phyloP scores from a whole-genome alignment of 768 basidiomycete genomes.

The Lepiota brunneoincarnata region DNA sequence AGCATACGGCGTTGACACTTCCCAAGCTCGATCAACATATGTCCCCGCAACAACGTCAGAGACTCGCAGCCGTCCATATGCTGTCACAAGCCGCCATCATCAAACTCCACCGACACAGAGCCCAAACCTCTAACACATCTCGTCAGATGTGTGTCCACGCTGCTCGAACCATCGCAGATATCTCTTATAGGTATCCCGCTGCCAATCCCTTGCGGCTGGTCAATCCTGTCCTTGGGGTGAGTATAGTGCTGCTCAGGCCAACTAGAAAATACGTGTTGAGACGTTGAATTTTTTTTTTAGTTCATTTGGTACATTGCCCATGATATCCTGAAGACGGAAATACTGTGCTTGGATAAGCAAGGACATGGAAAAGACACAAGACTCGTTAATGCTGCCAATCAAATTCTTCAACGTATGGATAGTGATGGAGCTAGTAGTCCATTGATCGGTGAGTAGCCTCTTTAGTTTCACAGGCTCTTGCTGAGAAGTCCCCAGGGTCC shows the following conservation, averaged over 20 bases:
- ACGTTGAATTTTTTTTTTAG: background rate
- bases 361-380: background rate
- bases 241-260: background rate
- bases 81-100: conserved; percentile 32
- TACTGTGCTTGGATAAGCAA: background rate
- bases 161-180: conserved; percentile 2
- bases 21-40: conserved; percentile 18
- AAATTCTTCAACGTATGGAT: conserved; percentile 7
- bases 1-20: conserved; percentile 21
- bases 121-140: background rate
- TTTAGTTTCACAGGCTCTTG: background rate
- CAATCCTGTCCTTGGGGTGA: conserved; percentile 5
- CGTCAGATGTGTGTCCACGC: conserved; percentile 7
- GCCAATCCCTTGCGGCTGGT: conserved; percentile 1
- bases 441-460: background rate
- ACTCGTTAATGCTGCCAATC: conserved; percentile 2
- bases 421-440: conserved; percentile 1
- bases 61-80: conserved; percentile 28
- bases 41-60: conserved; percentile 15
- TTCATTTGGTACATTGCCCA: conserved; percentile 8
- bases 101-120: conserved; percentile 15
- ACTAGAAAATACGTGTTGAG: background rate
- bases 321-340: conserved; percentile 6
- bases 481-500: background rate
- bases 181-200: background rate